These are phyloP conservation scores for Avena insularis DNA, from an alignment of 176 grass and related monocot species.

Conservation along the genomic window DNA sequence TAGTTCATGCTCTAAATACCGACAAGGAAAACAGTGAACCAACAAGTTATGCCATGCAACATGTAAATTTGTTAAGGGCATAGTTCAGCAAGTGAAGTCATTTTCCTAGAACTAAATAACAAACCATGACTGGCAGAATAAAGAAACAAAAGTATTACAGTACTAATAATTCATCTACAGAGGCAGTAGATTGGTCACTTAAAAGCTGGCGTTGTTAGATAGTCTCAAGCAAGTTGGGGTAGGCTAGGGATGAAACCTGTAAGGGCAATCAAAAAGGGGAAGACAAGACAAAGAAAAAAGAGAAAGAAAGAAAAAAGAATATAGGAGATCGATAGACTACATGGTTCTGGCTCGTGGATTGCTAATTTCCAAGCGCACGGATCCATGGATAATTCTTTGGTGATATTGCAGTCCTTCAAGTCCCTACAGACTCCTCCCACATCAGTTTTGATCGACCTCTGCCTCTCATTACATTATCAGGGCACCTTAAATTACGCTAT, in stretches of 20 bases:
- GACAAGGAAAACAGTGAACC: not conserved
- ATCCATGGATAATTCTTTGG: not conserved
- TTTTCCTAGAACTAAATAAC: not conserved
- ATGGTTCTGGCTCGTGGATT: not conserved
- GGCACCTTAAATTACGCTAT: not conserved
- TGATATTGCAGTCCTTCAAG: not conserved
- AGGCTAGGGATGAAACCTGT: not conserved
- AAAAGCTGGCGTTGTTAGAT: not conserved
- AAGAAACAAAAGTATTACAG: not conserved
- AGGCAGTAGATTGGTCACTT: not conserved
- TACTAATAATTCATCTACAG: not conserved
- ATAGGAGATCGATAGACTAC: not conserved
- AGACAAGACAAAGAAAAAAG: not conserved
- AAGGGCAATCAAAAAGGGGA: not conserved
- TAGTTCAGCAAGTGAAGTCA: not conserved
- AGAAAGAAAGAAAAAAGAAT: not conserved
- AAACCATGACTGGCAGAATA: not conserved
- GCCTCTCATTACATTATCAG: not conserved
- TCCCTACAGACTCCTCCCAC: not conserved
- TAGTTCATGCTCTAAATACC: not conserved
- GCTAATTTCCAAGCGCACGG: not conserved
- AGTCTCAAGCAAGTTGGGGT: not conserved
- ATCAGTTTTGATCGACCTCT: not conserved
- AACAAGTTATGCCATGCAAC: not conserved
- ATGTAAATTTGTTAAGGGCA: not conserved